Evolutionary conservation across 2,329 filamentous ascomycete genomes (phyloP).

Genomic region (Verticillium isaacii): DNA sequence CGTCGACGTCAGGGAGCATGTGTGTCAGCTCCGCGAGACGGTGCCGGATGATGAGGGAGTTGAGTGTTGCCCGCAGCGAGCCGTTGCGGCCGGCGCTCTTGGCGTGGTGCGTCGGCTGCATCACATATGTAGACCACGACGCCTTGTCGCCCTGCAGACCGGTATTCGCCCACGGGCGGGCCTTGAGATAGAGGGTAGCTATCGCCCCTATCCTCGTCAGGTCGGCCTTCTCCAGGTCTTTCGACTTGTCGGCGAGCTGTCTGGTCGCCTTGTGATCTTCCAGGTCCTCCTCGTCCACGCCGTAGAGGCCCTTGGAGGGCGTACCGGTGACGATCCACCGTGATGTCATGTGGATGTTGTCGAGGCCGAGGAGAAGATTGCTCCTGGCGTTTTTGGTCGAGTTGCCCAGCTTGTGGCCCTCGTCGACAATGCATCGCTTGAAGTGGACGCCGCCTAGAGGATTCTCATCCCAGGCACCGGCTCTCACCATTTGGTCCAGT

Average conservation of each 20-base stretch:
- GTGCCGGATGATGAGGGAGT: conserved; percentile 78
- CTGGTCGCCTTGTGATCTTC: conserved; percentile 15
- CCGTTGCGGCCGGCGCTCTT: conserved; percentile 54
- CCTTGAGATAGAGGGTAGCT: conserved; percentile 66
- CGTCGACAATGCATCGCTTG: conserved; percentile 85
- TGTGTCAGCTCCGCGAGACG: conserved; percentile 63
- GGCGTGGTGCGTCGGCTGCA: conserved; percentile 47
- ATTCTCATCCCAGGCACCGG: conserved; percentile 36
- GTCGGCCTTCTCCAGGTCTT: conserved; percentile 55
- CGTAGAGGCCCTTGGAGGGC: conserved; percentile 77
- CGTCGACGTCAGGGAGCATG: conserved; percentile 67
- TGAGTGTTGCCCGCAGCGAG: conserved; percentile 65
- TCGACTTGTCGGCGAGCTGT: conserved; percentile 18
- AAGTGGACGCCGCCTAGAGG: conserved; percentile 71
- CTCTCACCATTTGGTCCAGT: conserved; percentile 58
- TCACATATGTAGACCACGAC: conserved; percentile 71
- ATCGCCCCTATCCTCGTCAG: conserved; percentile 62
- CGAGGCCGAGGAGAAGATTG: conserved; percentile 45
- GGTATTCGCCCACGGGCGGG: conserved; percentile 73
- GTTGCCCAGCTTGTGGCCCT: conserved; percentile 81
- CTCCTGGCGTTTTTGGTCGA: conserved; percentile 51
- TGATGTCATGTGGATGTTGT: conserved; percentile 58
- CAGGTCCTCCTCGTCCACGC: conserved; percentile 38
- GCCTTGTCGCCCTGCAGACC: conserved; percentile 43
- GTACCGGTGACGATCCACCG: conserved; percentile 91